Evolutionary conservation across 768 basidiomycete species (phyloP).

Genomic region (Suillus sp.): DNA sequence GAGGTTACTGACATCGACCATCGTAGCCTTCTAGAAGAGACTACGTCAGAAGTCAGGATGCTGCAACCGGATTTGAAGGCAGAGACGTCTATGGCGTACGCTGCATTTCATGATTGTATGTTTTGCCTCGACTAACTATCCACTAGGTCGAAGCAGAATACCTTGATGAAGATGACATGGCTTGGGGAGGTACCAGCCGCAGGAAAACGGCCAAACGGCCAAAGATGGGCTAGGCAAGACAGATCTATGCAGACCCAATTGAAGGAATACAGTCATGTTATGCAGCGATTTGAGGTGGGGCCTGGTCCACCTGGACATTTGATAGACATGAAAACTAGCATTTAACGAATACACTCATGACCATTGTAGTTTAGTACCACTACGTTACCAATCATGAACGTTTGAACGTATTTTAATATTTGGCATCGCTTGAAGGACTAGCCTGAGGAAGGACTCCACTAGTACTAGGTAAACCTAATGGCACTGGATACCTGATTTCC

Average conservation of each 20-base stretch:
- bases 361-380: background rate
- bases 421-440: background rate
- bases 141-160: slow-evolving; percentile 26
- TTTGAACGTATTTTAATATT: background rate
- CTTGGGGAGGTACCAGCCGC: slow-evolving; percentile 22
- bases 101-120: background rate
- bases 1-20: background rate
- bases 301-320: background rate
- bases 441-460: background rate
- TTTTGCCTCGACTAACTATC: slow-evolving; percentile 3
- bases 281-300: background rate
- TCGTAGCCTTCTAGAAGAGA: slow-evolving; percentile 19
- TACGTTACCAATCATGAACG: background rate
- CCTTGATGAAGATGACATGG: slow-evolving; percentile 31
- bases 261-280: background rate
- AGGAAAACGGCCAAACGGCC: slow-evolving; percentile 10
- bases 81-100: slow-evolving; percentile 25
- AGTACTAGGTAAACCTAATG: no score
- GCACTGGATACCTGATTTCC: background rate
- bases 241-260: background rate
- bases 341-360: background rate
- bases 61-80: slow-evolving; percentile 24
- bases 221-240: background rate
- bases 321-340: background rate
- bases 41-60: slow-evolving; percentile 16